Conservation (phyloP, 2,329 filamentous ascomycete species). For the Scedosporium boydii region DNA sequence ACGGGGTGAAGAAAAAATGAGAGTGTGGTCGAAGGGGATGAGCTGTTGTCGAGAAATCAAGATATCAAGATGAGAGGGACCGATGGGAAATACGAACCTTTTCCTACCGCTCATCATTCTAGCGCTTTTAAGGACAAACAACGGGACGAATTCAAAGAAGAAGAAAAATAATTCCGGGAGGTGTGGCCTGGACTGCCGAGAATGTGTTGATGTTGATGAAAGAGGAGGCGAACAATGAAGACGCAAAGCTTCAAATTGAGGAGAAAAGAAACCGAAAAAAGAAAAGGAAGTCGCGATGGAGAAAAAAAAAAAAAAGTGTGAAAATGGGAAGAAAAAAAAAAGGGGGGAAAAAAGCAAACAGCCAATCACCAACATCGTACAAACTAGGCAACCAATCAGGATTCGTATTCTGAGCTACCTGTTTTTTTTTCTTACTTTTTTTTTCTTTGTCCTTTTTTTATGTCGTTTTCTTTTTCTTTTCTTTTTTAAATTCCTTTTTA, state of each 20-base stretch:
- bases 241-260: not conserved
- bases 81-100: not conserved
- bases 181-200: not conserved
- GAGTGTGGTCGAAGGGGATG: not conserved
- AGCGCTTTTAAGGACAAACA: not conserved
- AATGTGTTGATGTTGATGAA: not conserved
- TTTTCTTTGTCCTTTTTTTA: not conserved
- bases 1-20: not conserved
- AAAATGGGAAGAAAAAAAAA: conserved; percentile 4
- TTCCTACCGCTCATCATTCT: not conserved
- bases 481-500: not conserved
- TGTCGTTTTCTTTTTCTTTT: conserved; percentile 1
- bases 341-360: conserved; percentile 5
- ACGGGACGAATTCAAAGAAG: not conserved
- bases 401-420: not conserved
- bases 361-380: not conserved
- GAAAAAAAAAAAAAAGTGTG: conserved; percentile 7
- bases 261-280: conserved; percentile 7
- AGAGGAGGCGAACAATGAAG: not conserved
- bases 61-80: not conserved
- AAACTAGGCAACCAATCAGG: conserved; percentile 6
- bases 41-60: not conserved
- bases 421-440: conserved; percentile 1
- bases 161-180: not conserved
- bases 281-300: conserved; percentile 1